Evolutionary conservation across 2,329 filamentous ascomycete species (phyloP).

Genomic region (Exophiala oligosperma): DNA sequence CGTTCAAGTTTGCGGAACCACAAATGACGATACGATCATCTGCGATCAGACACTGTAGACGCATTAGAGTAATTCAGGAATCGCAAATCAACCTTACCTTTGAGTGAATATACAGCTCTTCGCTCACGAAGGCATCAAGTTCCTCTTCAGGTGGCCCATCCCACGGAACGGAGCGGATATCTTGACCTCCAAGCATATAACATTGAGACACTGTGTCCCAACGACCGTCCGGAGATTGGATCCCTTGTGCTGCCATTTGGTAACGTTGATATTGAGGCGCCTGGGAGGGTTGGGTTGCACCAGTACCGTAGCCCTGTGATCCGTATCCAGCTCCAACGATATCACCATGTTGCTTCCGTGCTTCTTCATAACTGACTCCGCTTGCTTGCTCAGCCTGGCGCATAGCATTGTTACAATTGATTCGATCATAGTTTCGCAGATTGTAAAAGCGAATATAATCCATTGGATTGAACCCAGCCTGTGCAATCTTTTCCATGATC

Average conservation of each 20-base stretch:
- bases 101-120: conserved; percentile 62
- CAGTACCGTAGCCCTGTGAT: conserved; percentile 36
- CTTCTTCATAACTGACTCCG: conserved; percentile 47
- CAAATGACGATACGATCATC: conserved; percentile 85
- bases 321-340: conserved; percentile 51
- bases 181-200: conserved; percentile 77
- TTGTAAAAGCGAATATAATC: conserved; percentile 84
- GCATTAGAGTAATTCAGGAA: conserved; percentile 20
- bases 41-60: conserved; percentile 64
- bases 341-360: conserved; percentile 44
- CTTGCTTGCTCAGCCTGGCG: conserved; percentile 41
- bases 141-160: conserved; percentile 55
- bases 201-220: conserved; percentile 77
- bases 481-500: conserved; percentile 70
- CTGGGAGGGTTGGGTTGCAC: conserved; percentile 17
- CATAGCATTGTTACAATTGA: conserved; percentile 56
- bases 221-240: conserved; percentile 51
- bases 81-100: conserved; percentile 40
- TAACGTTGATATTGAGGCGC: conserved; percentile 62
- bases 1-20: conserved; percentile 88
- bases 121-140: conserved; percentile 62
- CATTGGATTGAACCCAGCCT: conserved; percentile 67
- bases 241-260: conserved; percentile 64
- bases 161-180: conserved; percentile 66
- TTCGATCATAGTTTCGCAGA: conserved; percentile 77